Evolutionary conservation across 2,329 filamentous ascomycete species (phyloP).

Genomic region (Aspergillus tanneri): DNA sequence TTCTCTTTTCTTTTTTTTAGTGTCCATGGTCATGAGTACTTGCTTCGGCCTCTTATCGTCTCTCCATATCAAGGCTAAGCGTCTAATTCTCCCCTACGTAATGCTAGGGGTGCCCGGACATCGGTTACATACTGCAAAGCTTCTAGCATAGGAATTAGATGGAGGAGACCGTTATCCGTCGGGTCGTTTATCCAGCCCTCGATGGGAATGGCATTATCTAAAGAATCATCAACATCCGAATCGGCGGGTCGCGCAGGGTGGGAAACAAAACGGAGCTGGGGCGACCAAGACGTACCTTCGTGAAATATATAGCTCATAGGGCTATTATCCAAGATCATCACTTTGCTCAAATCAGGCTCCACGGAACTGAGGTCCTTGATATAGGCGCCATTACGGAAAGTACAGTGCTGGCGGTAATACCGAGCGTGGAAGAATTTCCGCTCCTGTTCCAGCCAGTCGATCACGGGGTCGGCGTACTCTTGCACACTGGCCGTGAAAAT

Average conservation of each 20-base stretch:
- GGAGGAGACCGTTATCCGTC: slow-evolving; percentile 90
- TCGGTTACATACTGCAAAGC: slow-evolving; percentile 96
- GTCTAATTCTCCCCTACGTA: slow-evolving; percentile 74
- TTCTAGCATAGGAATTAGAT: slow-evolving; percentile 88
- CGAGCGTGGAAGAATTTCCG: slow-evolving; percentile 92
- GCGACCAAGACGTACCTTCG: slow-evolving; percentile 66
- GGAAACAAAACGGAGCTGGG: not conserved
- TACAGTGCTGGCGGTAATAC: slow-evolving; percentile 97
- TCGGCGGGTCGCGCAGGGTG: not conserved
- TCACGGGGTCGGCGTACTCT: slow-evolving; percentile 97
- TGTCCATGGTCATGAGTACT: not conserved
- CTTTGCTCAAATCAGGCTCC: slow-evolving; percentile 93
- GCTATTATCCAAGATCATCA: slow-evolving; percentile 98
- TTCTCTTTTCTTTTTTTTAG: slow-evolving; percentile 4
- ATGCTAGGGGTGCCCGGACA: slow-evolving; percentile 82
- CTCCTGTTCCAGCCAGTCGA: slow-evolving; percentile 97
- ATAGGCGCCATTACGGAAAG: slow-evolving; percentile 89
- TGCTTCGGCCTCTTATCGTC: not conserved
- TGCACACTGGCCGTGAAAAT: slow-evolving; percentile 97
- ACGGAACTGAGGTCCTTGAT: slow-evolving; percentile 97
- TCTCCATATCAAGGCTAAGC: slow-evolving; percentile 22
- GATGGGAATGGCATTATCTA: slow-evolving; percentile 98
- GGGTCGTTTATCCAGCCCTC: slow-evolving; percentile 99
- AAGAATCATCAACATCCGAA: not conserved
- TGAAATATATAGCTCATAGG: slow-evolving; percentile 98